Percentiles rank a stretch among this genome's conserved stretches.
phyloP scores from a whole-genome alignment of 2,329 filamentous ascomycete species.

The Tolypocladium ovalisporum region DNA sequence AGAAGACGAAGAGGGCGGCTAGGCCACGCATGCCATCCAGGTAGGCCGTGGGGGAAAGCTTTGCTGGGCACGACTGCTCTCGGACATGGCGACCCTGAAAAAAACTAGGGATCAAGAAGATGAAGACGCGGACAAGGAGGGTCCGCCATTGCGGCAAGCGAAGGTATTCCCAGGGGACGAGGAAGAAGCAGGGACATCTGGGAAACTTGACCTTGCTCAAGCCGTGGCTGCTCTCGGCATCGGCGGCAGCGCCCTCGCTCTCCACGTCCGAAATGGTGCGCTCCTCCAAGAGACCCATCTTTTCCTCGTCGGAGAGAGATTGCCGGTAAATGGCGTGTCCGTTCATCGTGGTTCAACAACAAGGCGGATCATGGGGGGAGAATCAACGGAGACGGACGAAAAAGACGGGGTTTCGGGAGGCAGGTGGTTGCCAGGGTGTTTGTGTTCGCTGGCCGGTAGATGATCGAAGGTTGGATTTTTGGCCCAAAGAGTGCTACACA shows the following conservation, averaged over 20 bases:
- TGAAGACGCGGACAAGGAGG: slow-evolving; percentile 23
- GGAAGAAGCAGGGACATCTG: slow-evolving; percentile 11
- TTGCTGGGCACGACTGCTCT: slow-evolving; percentile 27
- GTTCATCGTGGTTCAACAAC: slow-evolving; percentile 29
- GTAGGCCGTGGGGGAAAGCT: slow-evolving; percentile 41
- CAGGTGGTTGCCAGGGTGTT: neutral
- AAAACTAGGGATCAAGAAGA: slow-evolving; percentile 44
- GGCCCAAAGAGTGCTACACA: neutral
- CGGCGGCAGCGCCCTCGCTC: too few species aligned
- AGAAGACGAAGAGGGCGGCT: slow-evolving; percentile 43
- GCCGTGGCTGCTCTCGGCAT: too few species aligned
- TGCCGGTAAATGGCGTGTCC: slow-evolving; percentile 22
- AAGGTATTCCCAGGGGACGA: slow-evolving; percentile 15
- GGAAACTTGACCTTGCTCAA: slow-evolving; percentile 10
- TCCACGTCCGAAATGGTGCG: slow-evolving; percentile 30
- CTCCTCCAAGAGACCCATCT: slow-evolving; percentile 32
- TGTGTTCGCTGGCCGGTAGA: neutral
- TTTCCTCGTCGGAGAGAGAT: slow-evolving; percentile 31
- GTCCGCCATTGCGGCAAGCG: slow-evolving; percentile 24
- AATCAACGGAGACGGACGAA: neutral
- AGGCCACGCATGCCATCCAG: slow-evolving; percentile 48
- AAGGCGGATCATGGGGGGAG: neutral
- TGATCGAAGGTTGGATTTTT: neutral
- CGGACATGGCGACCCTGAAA: slow-evolving; percentile 31
- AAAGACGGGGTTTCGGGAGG: neutral